Percentiles rank a stretch among this genome's conserved stretches.
Conservation (phyloP, 176 grass and related monocot species). For the Triticum turgidum region DNA sequence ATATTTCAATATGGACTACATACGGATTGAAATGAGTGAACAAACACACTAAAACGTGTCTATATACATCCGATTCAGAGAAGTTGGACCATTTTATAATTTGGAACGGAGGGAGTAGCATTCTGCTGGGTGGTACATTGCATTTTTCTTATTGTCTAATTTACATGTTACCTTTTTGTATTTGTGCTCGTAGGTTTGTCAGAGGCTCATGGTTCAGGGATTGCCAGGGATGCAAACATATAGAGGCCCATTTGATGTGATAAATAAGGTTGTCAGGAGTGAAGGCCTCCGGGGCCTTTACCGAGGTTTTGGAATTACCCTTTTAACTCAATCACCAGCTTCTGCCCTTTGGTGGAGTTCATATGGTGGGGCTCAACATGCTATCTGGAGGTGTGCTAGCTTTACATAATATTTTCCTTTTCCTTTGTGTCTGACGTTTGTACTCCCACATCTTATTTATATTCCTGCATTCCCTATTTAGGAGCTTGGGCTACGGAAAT, state of each 20-base stretch:
- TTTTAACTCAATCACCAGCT: conserved; percentile 85
- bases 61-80: too few relatives aligned
- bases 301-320: conserved; percentile 90
- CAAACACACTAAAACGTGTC: too few relatives aligned
- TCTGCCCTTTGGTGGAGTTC: conserved; percentile 98
- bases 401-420: conserved; percentile 18
- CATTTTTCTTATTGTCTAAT: conserved; percentile 10
- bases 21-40: too few relatives aligned
- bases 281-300: conserved; percentile 86
- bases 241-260: conserved; percentile 74
- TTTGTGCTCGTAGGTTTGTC: conserved; percentile 62
- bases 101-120: background rate
- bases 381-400: conserved; percentile 76
- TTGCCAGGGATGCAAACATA: conserved; percentile 74
- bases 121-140: background rate
- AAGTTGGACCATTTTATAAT: too few relatives aligned
- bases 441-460: background rate
- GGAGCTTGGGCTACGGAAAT: conserved; percentile 85
- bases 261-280: conserved; percentile 62
- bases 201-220: conserved; percentile 96
- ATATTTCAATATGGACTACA: too few relatives aligned
- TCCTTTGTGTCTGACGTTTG: background rate
- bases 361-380: conserved; percentile 86
- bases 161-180: conserved; percentile 12
- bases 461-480: conserved; percentile 33